Percentiles rank a stretch among this genome's conserved stretches.
phyloP scores from a whole-genome alignment of 345 rosid species.

The Isatis tinctoria region DNA sequence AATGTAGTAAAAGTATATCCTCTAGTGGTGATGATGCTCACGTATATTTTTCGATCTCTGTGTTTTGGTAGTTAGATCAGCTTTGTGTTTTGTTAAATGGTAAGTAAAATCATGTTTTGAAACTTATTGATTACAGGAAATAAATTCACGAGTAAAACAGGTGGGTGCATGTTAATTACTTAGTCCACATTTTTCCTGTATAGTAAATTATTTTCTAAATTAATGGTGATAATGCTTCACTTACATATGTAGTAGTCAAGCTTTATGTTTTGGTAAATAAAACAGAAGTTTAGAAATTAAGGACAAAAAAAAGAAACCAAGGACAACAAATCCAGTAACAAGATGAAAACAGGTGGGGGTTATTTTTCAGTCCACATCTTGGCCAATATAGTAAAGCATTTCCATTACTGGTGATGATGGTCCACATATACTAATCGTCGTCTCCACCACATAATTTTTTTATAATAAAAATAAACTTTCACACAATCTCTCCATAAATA shows the following conservation, averaged over 20 bases:
- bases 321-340: not conserved
- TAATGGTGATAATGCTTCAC: not conserved
- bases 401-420: slow-evolving; percentile 37
- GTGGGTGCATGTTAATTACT: not conserved
- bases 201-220: not conserved
- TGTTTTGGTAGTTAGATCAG: not conserved
- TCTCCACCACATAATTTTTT: not conserved
- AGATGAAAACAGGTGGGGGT: not conserved
- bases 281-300: not conserved
- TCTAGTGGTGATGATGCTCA: not conserved
- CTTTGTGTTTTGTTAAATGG: not conserved
- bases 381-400: not conserved
- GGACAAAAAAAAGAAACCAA: not conserved
- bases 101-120: not conserved
- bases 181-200: not conserved
- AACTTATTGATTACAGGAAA: not conserved
- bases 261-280: not conserved
- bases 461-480: not conserved
- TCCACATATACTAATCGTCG: slow-evolving; percentile 36
- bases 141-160: not conserved
- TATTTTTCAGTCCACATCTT: not conserved
- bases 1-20: not conserved
- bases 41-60: not conserved
- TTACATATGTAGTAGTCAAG: not conserved
- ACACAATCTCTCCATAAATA: slow-evolving; percentile 41